Evolutionary conservation across 2,329 filamentous ascomycete species (phyloP).

Genomic region (Pseudogymnoascus sp.): DNA sequence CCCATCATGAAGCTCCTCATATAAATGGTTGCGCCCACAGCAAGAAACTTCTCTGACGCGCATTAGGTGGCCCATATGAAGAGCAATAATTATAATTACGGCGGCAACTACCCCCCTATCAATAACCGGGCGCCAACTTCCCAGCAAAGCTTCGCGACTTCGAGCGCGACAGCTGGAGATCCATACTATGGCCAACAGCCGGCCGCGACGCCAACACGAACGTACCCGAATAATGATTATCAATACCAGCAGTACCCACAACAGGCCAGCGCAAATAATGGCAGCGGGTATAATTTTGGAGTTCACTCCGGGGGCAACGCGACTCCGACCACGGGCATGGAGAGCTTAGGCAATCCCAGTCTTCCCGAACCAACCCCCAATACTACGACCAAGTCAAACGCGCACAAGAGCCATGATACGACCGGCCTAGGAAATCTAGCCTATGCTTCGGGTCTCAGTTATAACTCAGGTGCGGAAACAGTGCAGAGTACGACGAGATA

Average conservation of each 20-base stretch:
- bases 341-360: background rate
- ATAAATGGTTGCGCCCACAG: background rate
- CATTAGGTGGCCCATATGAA: constrained; percentile 1
- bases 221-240: constrained; percentile 3
- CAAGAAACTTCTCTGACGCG: background rate
- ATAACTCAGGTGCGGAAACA: background rate
- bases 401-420: constrained; percentile 4
- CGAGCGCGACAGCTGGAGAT: background rate
- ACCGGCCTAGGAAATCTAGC: constrained; percentile 8
- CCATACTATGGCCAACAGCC: background rate
- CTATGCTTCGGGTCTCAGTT: constrained; percentile 7
- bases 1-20: background rate
- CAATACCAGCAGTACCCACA: constrained; percentile 9
- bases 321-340: background rate
- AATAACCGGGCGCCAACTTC: constrained; percentile 1
- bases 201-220: background rate
- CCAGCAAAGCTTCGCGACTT: background rate
- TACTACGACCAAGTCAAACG: background rate
- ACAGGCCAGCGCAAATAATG: background rate
- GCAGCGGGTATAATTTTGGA: constrained; percentile 2
- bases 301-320: background rate
- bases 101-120: background rate
- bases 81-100: constrained; percentile 1
- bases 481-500: background rate
- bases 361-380: background rate